A percentile compares a stretch with the other conserved stretches of the same genome.
These are phyloP conservation scores for Kalmanozyma brasiliensis DNA, from an alignment of 1,284 basidiomycete genomes.

Conservation along the genomic window DNA sequence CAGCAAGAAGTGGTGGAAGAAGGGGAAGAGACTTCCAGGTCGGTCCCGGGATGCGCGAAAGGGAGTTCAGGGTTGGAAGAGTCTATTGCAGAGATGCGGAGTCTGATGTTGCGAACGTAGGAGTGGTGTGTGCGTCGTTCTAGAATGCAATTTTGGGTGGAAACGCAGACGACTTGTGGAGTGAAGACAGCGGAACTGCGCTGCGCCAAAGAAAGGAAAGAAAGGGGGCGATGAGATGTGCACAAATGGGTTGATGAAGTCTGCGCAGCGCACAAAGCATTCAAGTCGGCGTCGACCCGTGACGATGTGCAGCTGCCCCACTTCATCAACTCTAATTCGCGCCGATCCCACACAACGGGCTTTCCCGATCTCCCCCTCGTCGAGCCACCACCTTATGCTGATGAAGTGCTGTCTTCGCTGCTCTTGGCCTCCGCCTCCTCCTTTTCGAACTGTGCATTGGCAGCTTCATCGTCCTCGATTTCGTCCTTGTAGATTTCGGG, in stretches of 20 bases:
- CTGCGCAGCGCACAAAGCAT: conserved; percentile 12
- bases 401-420: neutral
- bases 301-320: conserved; percentile 19
- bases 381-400: neutral
- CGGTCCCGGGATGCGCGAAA: neutral
- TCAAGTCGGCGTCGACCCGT: conserved; percentile 20
- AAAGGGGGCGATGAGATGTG: too few species aligned
- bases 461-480: conserved; percentile 61
- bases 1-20: too few species aligned
- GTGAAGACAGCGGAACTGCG: neutral
- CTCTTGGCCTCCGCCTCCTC: conserved; percentile 28
- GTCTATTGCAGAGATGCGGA: conserved; percentile 3
- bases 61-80: neutral
- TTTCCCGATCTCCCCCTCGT: conserved; percentile 13
- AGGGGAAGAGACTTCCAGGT: too few species aligned
- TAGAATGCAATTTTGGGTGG: too few species aligned
- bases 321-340: conserved; percentile 1
- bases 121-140: conserved; percentile 12
- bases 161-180: too few species aligned
- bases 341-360: conserved; percentile 13
- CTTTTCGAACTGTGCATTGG: conserved; percentile 43
- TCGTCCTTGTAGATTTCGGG: conserved; percentile 93
- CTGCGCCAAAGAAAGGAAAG: neutral
- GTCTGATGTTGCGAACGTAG: conserved; percentile 8
- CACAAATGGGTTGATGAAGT: too few species aligned